Conservation (phyloP, 306 rosid genomes). For the Cucurbita argyrosperma region DNA sequence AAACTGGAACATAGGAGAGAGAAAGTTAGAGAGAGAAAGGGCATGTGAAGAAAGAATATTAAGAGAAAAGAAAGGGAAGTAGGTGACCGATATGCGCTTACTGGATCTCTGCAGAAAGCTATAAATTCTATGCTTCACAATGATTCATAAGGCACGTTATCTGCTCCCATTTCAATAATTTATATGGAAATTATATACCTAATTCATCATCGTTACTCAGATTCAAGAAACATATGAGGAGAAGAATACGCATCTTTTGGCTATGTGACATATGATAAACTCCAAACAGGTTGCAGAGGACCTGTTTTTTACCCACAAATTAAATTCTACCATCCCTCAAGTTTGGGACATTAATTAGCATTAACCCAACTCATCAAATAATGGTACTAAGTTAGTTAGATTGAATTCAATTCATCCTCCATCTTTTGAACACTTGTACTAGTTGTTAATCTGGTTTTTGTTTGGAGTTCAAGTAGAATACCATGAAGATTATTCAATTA, state of each 20-base stretch:
- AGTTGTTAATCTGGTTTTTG: not conserved
- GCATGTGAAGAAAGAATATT: conserved; percentile 29
- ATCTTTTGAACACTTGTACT: too few relatives aligned
- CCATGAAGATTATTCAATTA: too few relatives aligned
- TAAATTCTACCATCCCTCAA: not conserved
- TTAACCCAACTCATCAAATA: too few relatives aligned
- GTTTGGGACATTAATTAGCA: too few relatives aligned
- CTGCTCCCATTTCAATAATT: not conserved
- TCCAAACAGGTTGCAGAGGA: conserved; percentile 11
- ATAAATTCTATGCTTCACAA: not conserved
- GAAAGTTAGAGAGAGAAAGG: conserved; percentile 2
- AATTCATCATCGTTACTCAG: conserved; percentile 9
- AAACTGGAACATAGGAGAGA: not conserved
- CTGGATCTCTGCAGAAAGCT: conserved; percentile 7
- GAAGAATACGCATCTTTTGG: conserved; percentile 37
- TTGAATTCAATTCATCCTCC: too few relatives aligned
- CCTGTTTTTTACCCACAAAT: not conserved
- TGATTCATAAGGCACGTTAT: not conserved
- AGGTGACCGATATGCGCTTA: conserved; percentile 25
- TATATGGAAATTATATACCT: not conserved
- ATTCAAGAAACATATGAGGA: conserved; percentile 3
- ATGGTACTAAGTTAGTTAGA: too few relatives aligned
- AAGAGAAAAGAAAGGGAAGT: not conserved
- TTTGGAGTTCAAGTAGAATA: not conserved
- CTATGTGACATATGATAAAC: conserved; percentile 31